phyloP scores from a whole-genome alignment of 352 stramenopile genomes.

The Phytopythium boreale region DNA sequence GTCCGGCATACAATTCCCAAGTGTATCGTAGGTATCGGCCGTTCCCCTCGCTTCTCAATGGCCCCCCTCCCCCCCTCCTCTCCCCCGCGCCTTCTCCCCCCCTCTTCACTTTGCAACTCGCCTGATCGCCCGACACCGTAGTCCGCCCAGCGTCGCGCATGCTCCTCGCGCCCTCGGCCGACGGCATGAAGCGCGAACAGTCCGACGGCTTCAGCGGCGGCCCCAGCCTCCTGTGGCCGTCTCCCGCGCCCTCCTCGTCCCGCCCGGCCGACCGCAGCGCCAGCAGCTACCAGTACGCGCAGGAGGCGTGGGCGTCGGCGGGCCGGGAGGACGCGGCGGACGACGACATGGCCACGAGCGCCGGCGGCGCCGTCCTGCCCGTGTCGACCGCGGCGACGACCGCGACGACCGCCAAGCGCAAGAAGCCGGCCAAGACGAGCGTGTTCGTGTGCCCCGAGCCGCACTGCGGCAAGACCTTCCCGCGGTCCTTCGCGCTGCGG shows the following conservation, averaged over 20 bases:
- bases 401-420: slow-evolving; percentile 14
- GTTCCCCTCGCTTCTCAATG: background rate
- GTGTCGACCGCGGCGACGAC: background rate
- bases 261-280: background rate
- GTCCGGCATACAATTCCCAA: background rate
- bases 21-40: background rate
- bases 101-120: slow-evolving; percentile 7
- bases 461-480: slow-evolving; percentile 85
- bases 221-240: background rate
- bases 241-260: background rate
- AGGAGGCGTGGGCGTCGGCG: background rate
- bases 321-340: background rate
- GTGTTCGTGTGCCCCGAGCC: slow-evolving; percentile 73
- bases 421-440: slow-evolving; percentile 44
- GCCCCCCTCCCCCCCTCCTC: background rate
- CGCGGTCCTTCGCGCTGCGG: slow-evolving; percentile 76
- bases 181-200: slow-evolving; percentile 11
- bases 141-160: background rate
- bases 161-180: background rate
- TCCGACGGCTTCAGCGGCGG: background rate
- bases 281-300: slow-evolving; percentile 3
- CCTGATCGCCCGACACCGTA: background rate
- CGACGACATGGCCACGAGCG: background rate
- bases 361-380: slow-evolving; percentile 12
- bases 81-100: background rate